Conservation (phyloP, 345 rosid genomes). For the Psidium friedrichsthalianum region DNA sequence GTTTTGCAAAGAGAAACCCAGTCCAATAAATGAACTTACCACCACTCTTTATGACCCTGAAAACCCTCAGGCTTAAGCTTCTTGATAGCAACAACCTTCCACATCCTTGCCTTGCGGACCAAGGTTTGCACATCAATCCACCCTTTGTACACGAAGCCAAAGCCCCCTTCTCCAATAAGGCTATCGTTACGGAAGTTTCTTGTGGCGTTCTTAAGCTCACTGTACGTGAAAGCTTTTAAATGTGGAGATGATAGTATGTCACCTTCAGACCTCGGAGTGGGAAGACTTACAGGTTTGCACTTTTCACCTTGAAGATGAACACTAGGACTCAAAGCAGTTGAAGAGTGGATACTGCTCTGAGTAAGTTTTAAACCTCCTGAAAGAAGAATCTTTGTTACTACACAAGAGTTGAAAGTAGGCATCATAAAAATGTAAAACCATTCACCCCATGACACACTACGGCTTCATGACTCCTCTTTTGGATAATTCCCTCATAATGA, state of each 20-base stretch:
- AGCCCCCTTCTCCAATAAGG: constrained; percentile 88
- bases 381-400: neutral
- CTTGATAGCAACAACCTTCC: constrained; percentile 64
- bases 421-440: neutral
- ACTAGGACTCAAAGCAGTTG: constrained; percentile 7
- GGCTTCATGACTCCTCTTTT: neutral
- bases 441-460: neutral
- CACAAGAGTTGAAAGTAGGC: neutral
- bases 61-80: constrained; percentile 56
- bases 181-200: constrained; percentile 48
- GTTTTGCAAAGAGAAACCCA: neutral
- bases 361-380: constrained; percentile 7
- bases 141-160: constrained; percentile 76
- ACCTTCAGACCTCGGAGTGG: constrained; percentile 27
- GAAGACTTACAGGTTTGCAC: constrained; percentile 6
- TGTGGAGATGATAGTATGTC: constrained; percentile 35
- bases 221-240: constrained; percentile 41
- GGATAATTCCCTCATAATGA: neutral
- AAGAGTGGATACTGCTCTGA: constrained; percentile 4
- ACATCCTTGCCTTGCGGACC: constrained; percentile 24
- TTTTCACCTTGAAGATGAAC: constrained; percentile 5
- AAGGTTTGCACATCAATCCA: constrained; percentile 46
- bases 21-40: constrained; percentile 24
- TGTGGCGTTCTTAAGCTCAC: constrained; percentile 54
- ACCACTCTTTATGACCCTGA: constrained; percentile 92